Conservation (phyloP, 1,284 basidiomycete genomes). For the Fistulinella cinereoalba region DNA sequence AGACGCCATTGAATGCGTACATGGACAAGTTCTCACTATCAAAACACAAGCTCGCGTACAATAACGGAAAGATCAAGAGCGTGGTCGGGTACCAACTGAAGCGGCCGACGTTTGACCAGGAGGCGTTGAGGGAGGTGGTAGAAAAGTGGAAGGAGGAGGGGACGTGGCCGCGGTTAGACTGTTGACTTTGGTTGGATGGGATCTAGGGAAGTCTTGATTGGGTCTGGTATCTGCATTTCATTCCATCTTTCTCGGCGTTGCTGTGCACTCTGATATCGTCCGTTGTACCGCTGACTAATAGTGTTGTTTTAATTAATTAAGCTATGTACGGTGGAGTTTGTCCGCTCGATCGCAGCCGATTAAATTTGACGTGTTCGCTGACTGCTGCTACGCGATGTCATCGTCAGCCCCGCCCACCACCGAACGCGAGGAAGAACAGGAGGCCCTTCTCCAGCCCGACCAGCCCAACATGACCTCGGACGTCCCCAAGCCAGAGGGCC, state of each 20-base stretch:
- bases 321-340: neutral
- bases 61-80: conserved; percentile 69
- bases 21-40: conserved; percentile 73
- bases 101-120: conserved; percentile 60
- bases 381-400: conserved; percentile 8
- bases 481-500: conserved; percentile 19
- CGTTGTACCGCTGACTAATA: conserved; percentile 23
- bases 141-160: conserved; percentile 78
- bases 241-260: conserved; percentile 5
- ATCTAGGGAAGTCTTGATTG: conserved; percentile 17
- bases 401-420: neutral
- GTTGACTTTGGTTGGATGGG: neutral
- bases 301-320: conserved; percentile 24
- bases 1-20: conserved; percentile 78
- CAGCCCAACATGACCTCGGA: conserved; percentile 22
- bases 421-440: conserved; percentile 13
- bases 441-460: conserved; percentile 15
- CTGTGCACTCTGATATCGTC: conserved; percentile 4
- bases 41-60: conserved; percentile 64
- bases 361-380: too few species aligned
- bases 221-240: conserved; percentile 16
- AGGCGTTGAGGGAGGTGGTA: conserved; percentile 69
- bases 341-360: neutral
- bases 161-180: conserved; percentile 58
- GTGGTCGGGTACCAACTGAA: conserved; percentile 70